Conservation (phyloP, 768 basidiomycete genomes). For the Termitomyces sp. region DNA sequence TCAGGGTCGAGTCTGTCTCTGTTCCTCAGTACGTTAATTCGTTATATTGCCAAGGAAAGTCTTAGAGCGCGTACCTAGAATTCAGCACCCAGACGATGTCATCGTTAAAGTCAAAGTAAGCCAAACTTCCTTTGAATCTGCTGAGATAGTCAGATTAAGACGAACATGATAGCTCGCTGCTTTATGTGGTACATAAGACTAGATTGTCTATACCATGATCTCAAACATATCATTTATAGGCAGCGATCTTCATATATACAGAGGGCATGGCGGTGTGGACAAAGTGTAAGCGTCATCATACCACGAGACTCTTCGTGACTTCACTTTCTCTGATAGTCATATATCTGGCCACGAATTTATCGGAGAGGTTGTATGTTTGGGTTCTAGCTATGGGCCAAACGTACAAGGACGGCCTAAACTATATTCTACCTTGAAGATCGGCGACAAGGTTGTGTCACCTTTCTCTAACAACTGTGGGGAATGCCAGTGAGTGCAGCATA, state of each 20-base stretch:
- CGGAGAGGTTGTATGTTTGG: constrained; percentile 65
- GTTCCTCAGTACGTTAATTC: constrained; percentile 37
- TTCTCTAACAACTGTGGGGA: constrained; percentile 83
- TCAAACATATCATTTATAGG: constrained; percentile 24
- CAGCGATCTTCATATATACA: constrained; percentile 71
- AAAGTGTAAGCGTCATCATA: constrained; percentile 37
- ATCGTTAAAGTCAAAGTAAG: constrained; percentile 69
- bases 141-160: background rate
- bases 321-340: constrained; percentile 31
- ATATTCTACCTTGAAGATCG: constrained; percentile 59
- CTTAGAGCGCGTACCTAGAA: constrained; percentile 25
- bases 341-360: constrained; percentile 76
- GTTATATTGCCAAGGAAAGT: background rate
- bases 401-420: constrained; percentile 48
- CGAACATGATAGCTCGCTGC: constrained; percentile 44
- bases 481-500: constrained; percentile 54
- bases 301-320: background rate
- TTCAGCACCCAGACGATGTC: constrained; percentile 69
- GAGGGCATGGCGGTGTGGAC: constrained; percentile 50
- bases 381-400: constrained; percentile 43
- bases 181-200: constrained; percentile 43
- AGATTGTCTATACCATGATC: background rate
- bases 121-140: background rate
- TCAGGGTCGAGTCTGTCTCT: constrained; percentile 59
- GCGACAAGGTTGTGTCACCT: constrained; percentile 75